Conservation (phyloP, 1,284 basidiomycete species). For the Dichomitus squalens region DNA sequence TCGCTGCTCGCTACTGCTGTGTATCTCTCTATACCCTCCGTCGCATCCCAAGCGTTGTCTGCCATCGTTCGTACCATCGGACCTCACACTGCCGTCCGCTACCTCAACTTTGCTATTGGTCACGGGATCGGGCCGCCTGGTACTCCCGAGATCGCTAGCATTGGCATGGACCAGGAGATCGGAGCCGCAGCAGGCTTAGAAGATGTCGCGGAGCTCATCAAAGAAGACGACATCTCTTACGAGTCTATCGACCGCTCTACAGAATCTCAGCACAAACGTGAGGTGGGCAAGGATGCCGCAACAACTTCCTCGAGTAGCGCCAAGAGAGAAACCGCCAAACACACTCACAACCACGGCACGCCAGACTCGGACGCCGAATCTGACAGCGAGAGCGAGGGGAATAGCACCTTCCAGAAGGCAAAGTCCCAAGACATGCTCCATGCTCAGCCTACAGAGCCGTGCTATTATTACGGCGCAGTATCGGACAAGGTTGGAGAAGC, state of each 20-base stretch:
- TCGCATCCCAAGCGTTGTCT: slow-evolving; percentile 76
- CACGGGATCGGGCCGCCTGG: slow-evolving; percentile 59
- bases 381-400: neutral
- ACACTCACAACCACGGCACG: slow-evolving; percentile 25
- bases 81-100: slow-evolving; percentile 76
- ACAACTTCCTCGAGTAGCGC: slow-evolving; percentile 2
- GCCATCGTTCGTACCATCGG: slow-evolving; percentile 78
- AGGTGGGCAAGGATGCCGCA: neutral
- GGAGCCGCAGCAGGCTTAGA: slow-evolving; percentile 73
- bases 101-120: slow-evolving; percentile 86
- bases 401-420: slow-evolving; percentile 17
- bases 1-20: slow-evolving; percentile 86
- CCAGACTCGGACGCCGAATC: slow-evolving; percentile 15
- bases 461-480: slow-evolving; percentile 78
- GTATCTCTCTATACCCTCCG: slow-evolving; percentile 82
- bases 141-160: slow-evolving; percentile 32
- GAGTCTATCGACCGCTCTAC: slow-evolving; percentile 1
- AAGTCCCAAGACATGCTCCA: slow-evolving; percentile 21
- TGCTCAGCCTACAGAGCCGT: slow-evolving; percentile 20
- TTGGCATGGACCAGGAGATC: slow-evolving; percentile 46
- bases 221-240: slow-evolving; percentile 23
- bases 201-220: slow-evolving; percentile 57
- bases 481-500: slow-evolving; percentile 93
- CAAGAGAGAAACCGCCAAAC: slow-evolving; percentile 36
- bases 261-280: neutral